Evolutionary conservation across 768 basidiomycete genomes (phyloP).

Genomic region (Lentinula aciculospora): DNA sequence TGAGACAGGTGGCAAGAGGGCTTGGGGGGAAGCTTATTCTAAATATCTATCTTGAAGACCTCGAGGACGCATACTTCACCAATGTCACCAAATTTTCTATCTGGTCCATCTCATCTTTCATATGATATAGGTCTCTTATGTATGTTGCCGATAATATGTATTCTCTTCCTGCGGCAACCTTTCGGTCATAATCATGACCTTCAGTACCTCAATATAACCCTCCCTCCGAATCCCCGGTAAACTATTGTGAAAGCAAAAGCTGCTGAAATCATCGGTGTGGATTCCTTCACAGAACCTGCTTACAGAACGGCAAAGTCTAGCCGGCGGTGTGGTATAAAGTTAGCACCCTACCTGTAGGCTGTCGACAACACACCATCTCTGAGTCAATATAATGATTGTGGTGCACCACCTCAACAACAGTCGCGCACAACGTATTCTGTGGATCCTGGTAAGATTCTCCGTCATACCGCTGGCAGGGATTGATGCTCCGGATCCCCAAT

Average conservation of each 20-base stretch:
- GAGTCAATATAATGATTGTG: background rate
- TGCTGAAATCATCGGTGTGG: no score
- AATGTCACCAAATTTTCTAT: no score
- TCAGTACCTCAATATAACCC: no score
- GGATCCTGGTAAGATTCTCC: conserved; percentile 28
- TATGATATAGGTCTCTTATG: background rate
- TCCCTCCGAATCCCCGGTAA: no score
- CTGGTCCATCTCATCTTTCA: background rate
- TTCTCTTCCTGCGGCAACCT: no score
- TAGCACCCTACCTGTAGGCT: no score
- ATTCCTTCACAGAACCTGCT: no score
- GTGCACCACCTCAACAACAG: conserved; percentile 43
- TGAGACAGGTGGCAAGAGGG: conserved; percentile 44
- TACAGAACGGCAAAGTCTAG: background rate
- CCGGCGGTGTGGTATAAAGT: background rate
- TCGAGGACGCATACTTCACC: background rate
- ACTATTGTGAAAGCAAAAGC: no score
- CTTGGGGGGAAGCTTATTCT: conserved; percentile 31
- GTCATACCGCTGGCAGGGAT: no score
- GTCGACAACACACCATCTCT: no score
- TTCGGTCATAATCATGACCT: no score
- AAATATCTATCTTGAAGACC: background rate
- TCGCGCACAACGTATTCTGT: conserved; percentile 44
- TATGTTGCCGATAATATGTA: background rate
- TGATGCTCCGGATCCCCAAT: no score